Base-by-base conservation (phyloP, 495 filamentous ascomycete genomes). In the Xylaria telfairii region DNA sequence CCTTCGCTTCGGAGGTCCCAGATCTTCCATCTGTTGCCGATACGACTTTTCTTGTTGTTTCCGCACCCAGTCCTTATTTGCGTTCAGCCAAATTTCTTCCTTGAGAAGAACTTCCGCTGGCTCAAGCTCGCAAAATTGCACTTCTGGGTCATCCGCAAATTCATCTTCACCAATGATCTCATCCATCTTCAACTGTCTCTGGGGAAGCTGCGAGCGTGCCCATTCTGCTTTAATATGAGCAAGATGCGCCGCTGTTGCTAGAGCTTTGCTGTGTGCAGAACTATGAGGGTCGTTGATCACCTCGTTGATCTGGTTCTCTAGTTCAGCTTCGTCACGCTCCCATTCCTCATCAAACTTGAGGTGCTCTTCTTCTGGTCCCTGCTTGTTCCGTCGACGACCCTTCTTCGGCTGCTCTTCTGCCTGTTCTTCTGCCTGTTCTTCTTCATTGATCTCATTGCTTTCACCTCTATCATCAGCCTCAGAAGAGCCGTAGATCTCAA, bases 21-120 rank as follows among this genome's bases (percentile, higher is more conserved):
- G 86, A 39, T 85, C 85, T 5, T 87, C 84, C 67, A 93, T 79
- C 66, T 90, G 88, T 65, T 88, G 84, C 41, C 90, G 87, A 44
- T 93, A 87, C 4, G 87, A 83, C 79, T 94, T 95, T 59, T 90
- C 88, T 77, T 97, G 93, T 78, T 94, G 88, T 28, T 88, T 86
- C 6, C 95, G 91, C 46, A 99, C 84, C 81, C 92, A 99, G 65
- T 95, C 92, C 75, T 93, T 92, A 80, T 98, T 98, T 73, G 93
- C 89, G 70, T 94, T 92, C n/a, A 94, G 87, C 96, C 96, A 99
- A 65, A 98, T 92, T 54, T 86, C 84, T 78, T 97, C 93, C 76
- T 97, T 97, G 72, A 94, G 84, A 5, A 85, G 85, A 2, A 89
- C 84, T 79, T 98, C 95, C 3, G 83, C 83, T 7, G 88, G 84